Evolutionary conservation across 2,329 filamentous ascomycete genomes (phyloP).

Genomic region (Cercospora nicotianae): DNA sequence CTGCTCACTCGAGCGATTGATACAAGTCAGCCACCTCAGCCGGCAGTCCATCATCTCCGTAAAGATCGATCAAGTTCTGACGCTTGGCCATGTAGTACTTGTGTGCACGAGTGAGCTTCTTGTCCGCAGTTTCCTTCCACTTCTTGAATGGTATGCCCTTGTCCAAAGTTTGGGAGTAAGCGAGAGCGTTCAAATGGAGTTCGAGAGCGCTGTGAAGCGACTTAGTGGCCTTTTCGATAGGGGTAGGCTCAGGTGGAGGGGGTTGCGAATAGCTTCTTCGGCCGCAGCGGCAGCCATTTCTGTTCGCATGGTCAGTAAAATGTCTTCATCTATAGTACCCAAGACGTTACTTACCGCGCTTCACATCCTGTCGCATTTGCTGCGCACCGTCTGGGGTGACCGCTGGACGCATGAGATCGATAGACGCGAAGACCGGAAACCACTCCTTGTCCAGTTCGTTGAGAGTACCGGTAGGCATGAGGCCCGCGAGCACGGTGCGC

Average conservation of each 20-base stretch:
- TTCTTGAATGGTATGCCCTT: constrained; percentile 14
- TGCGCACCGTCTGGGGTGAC: constrained; percentile 10
- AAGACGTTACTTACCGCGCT: background rate
- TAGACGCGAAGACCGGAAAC: constrained; percentile 21
- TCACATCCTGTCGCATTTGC: background rate
- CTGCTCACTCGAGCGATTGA: background rate
- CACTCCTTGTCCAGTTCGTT: constrained; percentile 25
- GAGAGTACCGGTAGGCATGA: constrained; percentile 26
- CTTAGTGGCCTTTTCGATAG: constrained; percentile 14
- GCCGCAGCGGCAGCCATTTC: background rate
- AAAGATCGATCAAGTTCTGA: constrained; percentile 8
- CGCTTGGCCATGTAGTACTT: constrained; percentile 26
- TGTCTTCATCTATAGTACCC: background rate
- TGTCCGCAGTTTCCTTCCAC: constrained; percentile 17
- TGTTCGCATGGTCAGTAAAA: background rate
- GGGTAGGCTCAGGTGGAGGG: background rate
- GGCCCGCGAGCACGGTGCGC: constrained; percentile 18
- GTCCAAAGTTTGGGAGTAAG: constrained; percentile 13
- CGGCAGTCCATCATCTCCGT: constrained; percentile 1
- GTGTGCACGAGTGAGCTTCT: constrained; percentile 22
- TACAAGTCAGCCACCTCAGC: background rate
- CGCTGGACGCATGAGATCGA: constrained; percentile 12
- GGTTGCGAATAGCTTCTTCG: background rate
- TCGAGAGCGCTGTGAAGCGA: constrained; percentile 12
- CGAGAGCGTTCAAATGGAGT: constrained; percentile 14